Evolutionary conservation across 2,329 filamentous ascomycete genomes (phyloP).

Genomic region (Hypoxylon sp.): DNA sequence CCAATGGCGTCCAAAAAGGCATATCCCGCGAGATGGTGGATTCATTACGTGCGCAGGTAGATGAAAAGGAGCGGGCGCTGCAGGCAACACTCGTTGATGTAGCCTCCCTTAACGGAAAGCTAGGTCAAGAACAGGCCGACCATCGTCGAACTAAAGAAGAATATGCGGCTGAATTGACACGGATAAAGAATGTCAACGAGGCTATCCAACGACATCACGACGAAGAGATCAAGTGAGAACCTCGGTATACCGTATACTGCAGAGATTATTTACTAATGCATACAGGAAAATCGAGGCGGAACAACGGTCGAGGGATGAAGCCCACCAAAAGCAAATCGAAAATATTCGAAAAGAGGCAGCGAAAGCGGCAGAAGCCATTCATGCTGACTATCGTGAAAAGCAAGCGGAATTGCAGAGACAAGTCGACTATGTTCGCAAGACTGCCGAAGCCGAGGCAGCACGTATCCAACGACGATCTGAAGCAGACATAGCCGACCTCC

Average conservation of each 20-base stretch:
- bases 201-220: slow-evolving; percentile 79
- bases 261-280: slow-evolving; percentile 32
- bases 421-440: slow-evolving; percentile 64
- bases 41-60: slow-evolving; percentile 81
- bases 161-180: slow-evolving; percentile 65
- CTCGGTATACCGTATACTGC: slow-evolving; percentile 47
- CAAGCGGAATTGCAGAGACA: slow-evolving; percentile 59
- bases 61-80: slow-evolving; percentile 74
- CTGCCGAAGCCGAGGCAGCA: slow-evolving; percentile 51
- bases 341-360: slow-evolving; percentile 48
- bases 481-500: slow-evolving; percentile 54
- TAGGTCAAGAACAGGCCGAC: slow-evolving; percentile 81
- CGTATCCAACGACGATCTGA: slow-evolving; percentile 53
- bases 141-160: slow-evolving; percentile 76
- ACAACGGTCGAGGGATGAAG: slow-evolving; percentile 62
- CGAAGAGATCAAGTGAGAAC: slow-evolving; percentile 70
- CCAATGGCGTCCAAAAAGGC: slow-evolving; percentile 86
- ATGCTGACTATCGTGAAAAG: slow-evolving; percentile 53
- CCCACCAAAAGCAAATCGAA: slow-evolving; percentile 54
- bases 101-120: slow-evolving; percentile 64
- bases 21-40: slow-evolving; percentile 96
- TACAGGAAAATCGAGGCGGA: slow-evolving; percentile 60
- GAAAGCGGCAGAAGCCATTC: slow-evolving; percentile 46
- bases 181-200: slow-evolving; percentile 78
- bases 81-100: slow-evolving; percentile 64